Base-by-base conservation (phyloP, 257 asterid genomes). In the Gynochthodes officinalis region DNA sequence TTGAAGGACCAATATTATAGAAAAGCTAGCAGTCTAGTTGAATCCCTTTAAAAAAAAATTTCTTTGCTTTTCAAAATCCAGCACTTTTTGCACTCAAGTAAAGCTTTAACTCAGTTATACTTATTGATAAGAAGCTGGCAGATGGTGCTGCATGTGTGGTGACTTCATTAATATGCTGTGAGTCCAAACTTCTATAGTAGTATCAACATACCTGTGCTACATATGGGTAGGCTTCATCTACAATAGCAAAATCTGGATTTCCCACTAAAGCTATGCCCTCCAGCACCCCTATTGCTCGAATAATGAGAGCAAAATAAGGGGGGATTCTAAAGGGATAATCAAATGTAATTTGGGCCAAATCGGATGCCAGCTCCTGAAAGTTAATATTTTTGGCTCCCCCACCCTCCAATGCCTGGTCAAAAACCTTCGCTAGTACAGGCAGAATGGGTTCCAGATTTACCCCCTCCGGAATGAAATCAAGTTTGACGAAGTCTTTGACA, bases 231-330 rank as follows among this genome's bases (percentile, higher is more conserved):
- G 99, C 99, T 89, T 95, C 99, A 83, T 95, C 99, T 19, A 95
- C 99, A n/a, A 95, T 83, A 73, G 99, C 99, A 73, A 95, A 95
- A 43, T 95, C 99, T 33, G 98, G 89, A 84, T 92, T 88, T 54
- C 99, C 99, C 70, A 95, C 99, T 84, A 95, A 83, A 64, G 99
- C 99, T 76, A 95, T 95, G 73, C 99, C 99, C 84, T 95, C 99
- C 81, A 95, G 86, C 78, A 95, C 99, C 71, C 99, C 99, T 39
- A 95, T 90, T 71, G 99, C 99, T 86, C 99, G 84, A 72, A 95
- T 92, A 71, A 95, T 95, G 58, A 95, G 97, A 73, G 99, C 99
- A 77, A 95, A 95, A 82, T 95, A 95, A 42, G 99, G 99, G 15
- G 99, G 99, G 75, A 95, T 95, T 80, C 87, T 90, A 64, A 95